Conservation (phyloP, 352 stramenopile species). For the Phytopythium delawarense region DNA sequence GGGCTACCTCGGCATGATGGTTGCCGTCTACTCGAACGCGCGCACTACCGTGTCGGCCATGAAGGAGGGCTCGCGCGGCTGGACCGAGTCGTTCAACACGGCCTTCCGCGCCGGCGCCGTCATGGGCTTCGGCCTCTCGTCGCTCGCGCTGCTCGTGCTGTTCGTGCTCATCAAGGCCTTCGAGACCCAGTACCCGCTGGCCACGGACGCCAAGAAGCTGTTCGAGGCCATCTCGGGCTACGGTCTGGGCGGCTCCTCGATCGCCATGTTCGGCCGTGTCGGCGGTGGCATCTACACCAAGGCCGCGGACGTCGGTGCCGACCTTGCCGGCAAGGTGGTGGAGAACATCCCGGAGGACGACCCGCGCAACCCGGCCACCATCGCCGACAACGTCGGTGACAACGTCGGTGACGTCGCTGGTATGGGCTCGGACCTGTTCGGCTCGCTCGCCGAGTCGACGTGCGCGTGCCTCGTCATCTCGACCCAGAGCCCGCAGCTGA, state of each 20-base stretch:
- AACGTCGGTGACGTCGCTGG: conserved; percentile 99
- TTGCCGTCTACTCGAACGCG: conserved; percentile 98
- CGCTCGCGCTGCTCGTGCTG: conserved; percentile 96
- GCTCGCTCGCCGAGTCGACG: conserved; percentile 97
- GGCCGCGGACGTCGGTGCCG: conserved; percentile 98
- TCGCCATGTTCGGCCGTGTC: conserved; percentile 99
- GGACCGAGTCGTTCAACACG: conserved; percentile 97
- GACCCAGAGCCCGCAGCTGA: conserved; percentile 87
- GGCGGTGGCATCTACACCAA: conserved; percentile 99
- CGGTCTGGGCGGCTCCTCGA: conserved; percentile 96
- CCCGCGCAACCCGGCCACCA: conserved; percentile 98
- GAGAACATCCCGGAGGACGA: conserved; percentile 99
- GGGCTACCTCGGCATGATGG: conserved; percentile 99
- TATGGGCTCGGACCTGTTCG: conserved; percentile 99
- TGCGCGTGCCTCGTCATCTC: conserved; percentile 98
- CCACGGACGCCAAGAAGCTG: conserved; percentile 80
- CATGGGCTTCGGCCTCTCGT: conserved; percentile 98
- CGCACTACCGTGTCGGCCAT: conserved; percentile 97
- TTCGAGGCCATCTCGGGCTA: conserved; percentile 98
- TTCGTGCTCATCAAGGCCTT: conserved; percentile 96
- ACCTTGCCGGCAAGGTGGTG: conserved; percentile 99
- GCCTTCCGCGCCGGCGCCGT: conserved; percentile 97
- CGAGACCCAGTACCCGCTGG: conserved; percentile 87
- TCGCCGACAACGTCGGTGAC: conserved; percentile 99
- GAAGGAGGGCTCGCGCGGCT: conserved; percentile 90